A percentile compares a stretch with the other conserved stretches of the same genome.
These are phyloP conservation scores for Seiridium unicorne DNA, from an alignment of 2,329 filamentous ascomycete species.

Conservation along the genomic window DNA sequence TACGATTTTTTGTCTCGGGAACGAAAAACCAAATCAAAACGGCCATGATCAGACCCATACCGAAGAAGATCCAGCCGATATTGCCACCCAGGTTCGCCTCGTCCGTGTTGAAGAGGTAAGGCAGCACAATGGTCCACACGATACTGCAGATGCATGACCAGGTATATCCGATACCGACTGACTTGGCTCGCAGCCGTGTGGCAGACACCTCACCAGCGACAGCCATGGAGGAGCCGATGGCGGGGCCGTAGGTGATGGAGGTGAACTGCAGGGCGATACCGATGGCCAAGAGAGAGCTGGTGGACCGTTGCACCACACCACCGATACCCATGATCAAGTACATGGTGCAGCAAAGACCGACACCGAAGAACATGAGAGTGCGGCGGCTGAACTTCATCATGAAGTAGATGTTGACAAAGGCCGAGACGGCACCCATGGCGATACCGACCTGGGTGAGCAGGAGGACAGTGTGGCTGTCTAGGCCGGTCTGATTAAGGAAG, in stretches of 20 bases:
- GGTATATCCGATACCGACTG: constrained; percentile 1
- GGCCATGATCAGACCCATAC: not conserved
- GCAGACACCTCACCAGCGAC: constrained; percentile 6
- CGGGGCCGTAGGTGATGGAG: constrained; percentile 17
- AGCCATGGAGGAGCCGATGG: constrained; percentile 15
- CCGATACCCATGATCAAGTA: constrained; percentile 20
- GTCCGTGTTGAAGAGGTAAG: constrained; percentile 10
- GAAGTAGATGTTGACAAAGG: constrained; percentile 17
- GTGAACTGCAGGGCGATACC: constrained; percentile 18
- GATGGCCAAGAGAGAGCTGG: constrained; percentile 14
- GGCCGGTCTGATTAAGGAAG: constrained; percentile 21
- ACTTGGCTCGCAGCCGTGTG: constrained; percentile 3
- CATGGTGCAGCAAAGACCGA: constrained; percentile 14
- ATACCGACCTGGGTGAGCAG: constrained; percentile 20
- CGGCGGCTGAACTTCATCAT: constrained; percentile 19
- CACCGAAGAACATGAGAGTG: constrained; percentile 18
- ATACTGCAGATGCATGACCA: not conserved
- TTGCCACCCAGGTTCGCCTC: constrained; percentile 6
- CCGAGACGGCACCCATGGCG: constrained; percentile 15
- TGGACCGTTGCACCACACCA: constrained; percentile 13
- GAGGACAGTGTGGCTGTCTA: constrained; percentile 14
- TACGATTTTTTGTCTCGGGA: constrained; percentile 38
- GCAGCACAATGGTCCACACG: constrained; percentile 6
- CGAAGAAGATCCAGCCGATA: constrained; percentile 7
- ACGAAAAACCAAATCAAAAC: constrained; percentile 29